Conservation (phyloP, 768 basidiomycete genomes). For the Suillus weaverae region DNA sequence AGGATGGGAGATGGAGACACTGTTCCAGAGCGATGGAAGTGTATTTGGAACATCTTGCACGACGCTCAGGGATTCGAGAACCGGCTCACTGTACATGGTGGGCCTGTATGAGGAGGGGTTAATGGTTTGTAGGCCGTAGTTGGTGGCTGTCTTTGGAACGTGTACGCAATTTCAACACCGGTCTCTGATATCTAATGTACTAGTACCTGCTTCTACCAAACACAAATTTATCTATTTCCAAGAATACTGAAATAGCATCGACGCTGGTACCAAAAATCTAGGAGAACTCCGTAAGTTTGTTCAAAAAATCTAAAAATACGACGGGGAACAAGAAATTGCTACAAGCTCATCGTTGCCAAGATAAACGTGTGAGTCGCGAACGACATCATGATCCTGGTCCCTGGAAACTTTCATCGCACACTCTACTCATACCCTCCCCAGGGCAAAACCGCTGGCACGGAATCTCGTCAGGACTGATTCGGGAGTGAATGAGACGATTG, state of each 20-base stretch:
- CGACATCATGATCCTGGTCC: background rate
- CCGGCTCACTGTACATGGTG: constrained; percentile 50
- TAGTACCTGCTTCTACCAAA: background rate
- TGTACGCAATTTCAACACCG: background rate
- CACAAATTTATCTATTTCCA: background rate
- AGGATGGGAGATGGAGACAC: constrained; percentile 49
- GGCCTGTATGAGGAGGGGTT: constrained; percentile 62
- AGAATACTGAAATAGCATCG: background rate
- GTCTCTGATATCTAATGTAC: background rate
- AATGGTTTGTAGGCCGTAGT: constrained; percentile 46
- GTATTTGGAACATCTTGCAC: constrained; percentile 57
- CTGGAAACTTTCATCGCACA: background rate
- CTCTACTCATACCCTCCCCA: constrained; percentile 11
- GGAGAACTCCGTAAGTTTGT: background rate
- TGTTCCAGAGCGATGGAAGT: constrained; percentile 77
- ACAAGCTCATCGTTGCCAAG: background rate
- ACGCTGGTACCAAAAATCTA: background rate
- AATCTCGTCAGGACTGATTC: background rate
- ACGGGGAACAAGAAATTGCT: background rate
- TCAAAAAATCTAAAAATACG: background rate
- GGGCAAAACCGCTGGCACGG: constrained; percentile 38
- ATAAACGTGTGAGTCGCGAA: background rate
- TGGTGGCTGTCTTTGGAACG: background rate
- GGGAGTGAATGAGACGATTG: background rate
- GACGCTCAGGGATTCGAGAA: constrained; percentile 48